Evolutionary conservation across 2,329 filamentous ascomycete species (phyloP), one percentile per base, ranked within the genome.

Genomic region (Penicillium sp.): DNA sequence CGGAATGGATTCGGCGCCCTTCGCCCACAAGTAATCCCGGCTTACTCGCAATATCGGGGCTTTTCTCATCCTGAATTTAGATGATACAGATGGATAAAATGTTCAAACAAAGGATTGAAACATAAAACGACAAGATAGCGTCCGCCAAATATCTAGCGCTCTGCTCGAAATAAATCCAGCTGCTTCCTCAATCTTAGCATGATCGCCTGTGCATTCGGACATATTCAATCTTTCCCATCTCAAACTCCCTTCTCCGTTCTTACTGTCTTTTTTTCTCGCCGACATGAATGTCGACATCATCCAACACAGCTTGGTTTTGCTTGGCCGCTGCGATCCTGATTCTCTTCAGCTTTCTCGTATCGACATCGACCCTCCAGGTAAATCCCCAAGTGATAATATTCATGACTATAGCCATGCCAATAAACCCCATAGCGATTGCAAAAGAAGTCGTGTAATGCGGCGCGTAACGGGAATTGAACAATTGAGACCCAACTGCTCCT

Each of bases 401-500:
- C 63, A 65, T 65, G 3, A 65, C 16, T 14, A 63, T 65, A 5
- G 63, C 57, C 52, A 60, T 60, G 0, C 54, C 59, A n/a, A 64
- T 52, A 25, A 65, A 63, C 6, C 58, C 65, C 60, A 67, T 67
- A 0, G 60, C 63, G 38, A 67, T 63, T 0, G 60, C 63, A 48
- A 67, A 67, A 0, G 63, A 63, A 10, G 59, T 58, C 6, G 60
- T 56, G 33, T 67, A 67, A 19, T 56, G 59, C 13, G 65, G 65
- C 22, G 61, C 65, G 33, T 64, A 67, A 22, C 57, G 59, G 6
- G 64, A 62, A 25, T 67, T 64, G 45, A 67, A 67, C 22, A 66
- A 33, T 26, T 66, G 63, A 4, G 65, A 60, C 2, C 65, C 63
- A 4, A 67, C 63, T 10, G 59, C 63, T n/a, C 63, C 43, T 26